phyloP scores from a whole-genome alignment of 2,329 filamentous ascomycete species.

The Lasiodiplodia hormozganensis region DNA sequence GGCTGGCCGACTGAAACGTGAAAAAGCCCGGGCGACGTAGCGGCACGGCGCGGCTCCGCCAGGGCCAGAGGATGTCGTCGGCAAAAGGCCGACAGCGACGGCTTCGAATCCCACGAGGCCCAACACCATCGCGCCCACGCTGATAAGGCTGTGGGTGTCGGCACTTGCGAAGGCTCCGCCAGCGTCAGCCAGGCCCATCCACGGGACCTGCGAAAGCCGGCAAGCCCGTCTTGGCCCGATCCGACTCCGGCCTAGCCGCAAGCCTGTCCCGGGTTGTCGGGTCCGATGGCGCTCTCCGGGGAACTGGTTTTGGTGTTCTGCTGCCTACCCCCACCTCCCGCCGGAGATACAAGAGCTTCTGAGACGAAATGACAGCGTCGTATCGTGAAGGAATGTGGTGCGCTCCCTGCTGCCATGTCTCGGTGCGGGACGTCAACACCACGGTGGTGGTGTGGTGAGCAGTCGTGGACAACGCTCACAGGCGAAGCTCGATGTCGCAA shows the following conservation, averaged over 20 bases:
- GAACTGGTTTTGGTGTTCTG: conserved; percentile 21
- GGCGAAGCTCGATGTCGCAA: neutral
- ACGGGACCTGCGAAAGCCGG: conserved; percentile 26
- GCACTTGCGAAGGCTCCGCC: conserved; percentile 8
- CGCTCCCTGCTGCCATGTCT: conserved; percentile 11
- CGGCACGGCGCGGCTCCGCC: conserved; percentile 21
- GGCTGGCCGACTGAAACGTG: conserved; percentile 14
- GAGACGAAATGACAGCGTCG: conserved; percentile 22
- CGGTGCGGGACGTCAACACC: neutral
- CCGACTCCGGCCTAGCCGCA: conserved; percentile 10
- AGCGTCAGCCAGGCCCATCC: conserved; percentile 22
- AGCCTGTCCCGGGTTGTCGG: conserved; percentile 25
- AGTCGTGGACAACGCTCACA: neutral
- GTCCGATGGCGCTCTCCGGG: conserved; percentile 23
- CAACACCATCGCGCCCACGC: neutral
- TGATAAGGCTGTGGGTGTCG: conserved; percentile 9
- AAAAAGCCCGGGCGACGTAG: conserved; percentile 11
- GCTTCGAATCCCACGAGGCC: neutral
- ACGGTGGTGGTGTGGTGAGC: neutral
- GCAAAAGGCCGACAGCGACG: neutral
- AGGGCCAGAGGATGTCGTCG: conserved; percentile 2
- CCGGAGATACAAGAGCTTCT: conserved; percentile 4
- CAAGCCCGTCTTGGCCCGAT: conserved; percentile 22
- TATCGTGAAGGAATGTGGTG: conserved; percentile 22
- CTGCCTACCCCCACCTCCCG: conserved; percentile 20